These are phyloP conservation scores for Diplodia mutila DNA, from an alignment of 2,329 filamentous ascomycete species.

Conservation along the genomic window DNA sequence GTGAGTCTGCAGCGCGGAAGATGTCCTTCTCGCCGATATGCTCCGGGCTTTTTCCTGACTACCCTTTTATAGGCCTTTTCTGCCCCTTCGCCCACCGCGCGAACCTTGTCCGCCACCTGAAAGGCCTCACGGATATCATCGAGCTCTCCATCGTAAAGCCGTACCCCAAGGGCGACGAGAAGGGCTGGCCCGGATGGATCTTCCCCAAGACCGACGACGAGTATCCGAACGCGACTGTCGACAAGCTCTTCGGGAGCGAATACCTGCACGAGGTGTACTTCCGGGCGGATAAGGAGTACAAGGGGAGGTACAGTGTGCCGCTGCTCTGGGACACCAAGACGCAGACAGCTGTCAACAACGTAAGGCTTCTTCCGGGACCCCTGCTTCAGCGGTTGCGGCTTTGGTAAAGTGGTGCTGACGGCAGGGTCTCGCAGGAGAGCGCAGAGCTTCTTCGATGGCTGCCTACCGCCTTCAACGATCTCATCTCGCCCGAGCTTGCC, in stretches of 20 bases:
- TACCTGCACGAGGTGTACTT: constrained; percentile 68
- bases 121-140: constrained; percentile 60
- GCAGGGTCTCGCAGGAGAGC: constrained; percentile 48
- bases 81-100: constrained; percentile 67
- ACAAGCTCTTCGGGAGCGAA: constrained; percentile 61
- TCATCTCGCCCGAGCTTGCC: constrained; percentile 49
- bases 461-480: constrained; percentile 58
- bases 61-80: constrained; percentile 58
- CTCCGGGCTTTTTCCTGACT: not conserved
- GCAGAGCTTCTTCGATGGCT: constrained; percentile 62
- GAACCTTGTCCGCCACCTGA: constrained; percentile 62
- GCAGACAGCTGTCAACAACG: constrained; percentile 61
- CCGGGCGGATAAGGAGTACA: constrained; percentile 62
- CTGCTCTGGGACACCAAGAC: constrained; percentile 65
- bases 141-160: constrained; percentile 63
- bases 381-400: not conserved
- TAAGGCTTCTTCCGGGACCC: constrained; percentile 24
- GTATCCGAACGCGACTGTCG: constrained; percentile 63
- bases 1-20: constrained; percentile 31
- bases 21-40: not conserved
- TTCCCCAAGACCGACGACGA: constrained; percentile 58
- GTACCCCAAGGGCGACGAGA: constrained; percentile 67
- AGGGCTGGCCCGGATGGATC: constrained; percentile 66
- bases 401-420: not conserved
- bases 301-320: constrained; percentile 64